Percentiles rank a stretch among this genome's conserved stretches.
phyloP scores from a whole-genome alignment of 768 basidiomycete genomes.

The Lanmaoa rubissima region DNA sequence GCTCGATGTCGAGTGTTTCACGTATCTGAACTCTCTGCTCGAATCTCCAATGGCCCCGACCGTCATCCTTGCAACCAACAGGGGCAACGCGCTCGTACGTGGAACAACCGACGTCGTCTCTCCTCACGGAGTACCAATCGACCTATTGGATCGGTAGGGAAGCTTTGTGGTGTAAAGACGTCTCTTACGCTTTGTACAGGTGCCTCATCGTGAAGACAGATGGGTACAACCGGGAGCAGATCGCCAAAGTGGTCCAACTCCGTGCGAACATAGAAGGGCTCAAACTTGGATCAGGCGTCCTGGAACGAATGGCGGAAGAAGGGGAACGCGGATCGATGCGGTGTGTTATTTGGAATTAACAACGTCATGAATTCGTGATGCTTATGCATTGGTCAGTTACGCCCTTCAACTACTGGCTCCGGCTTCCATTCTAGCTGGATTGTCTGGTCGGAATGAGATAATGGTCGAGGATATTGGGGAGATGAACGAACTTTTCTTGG shows the following conservation, averaged over 20 bases:
- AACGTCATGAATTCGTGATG: conserved; percentile 10
- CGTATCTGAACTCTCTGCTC: conserved; percentile 92
- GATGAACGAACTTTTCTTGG: conserved; percentile 93
- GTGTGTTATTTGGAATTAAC: conserved; percentile 38
- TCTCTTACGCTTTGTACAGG: conserved; percentile 36
- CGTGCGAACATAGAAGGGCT: conserved; percentile 87
- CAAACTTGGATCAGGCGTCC: conserved; percentile 67
- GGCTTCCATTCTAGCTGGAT: conserved; percentile 78
- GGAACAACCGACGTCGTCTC: conserved; percentile 90
- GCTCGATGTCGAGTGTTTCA: conserved; percentile 99
- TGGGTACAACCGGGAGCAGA: conserved; percentile 77
- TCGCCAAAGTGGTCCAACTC: conserved; percentile 81
- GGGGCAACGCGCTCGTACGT: conserved; percentile 88
- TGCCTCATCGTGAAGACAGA: conserved; percentile 96
- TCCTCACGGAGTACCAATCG: conserved; percentile 92
- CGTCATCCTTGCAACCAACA: conserved; percentile 94
- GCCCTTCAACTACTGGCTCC: conserved; percentile 90
- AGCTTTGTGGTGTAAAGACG: neutral
- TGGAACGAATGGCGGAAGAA: conserved; percentile 78
- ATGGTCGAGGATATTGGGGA: conserved; percentile 86
- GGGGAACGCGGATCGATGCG: conserved; percentile 81
- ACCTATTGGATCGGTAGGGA: conserved; percentile 84
- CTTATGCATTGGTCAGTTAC: conserved; percentile 51
- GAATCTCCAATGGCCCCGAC: conserved; percentile 98
- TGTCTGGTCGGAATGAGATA: conserved; percentile 79